Base-by-base conservation (phyloP, 306 rosid genomes). In the Castanospermum australe region DNA sequence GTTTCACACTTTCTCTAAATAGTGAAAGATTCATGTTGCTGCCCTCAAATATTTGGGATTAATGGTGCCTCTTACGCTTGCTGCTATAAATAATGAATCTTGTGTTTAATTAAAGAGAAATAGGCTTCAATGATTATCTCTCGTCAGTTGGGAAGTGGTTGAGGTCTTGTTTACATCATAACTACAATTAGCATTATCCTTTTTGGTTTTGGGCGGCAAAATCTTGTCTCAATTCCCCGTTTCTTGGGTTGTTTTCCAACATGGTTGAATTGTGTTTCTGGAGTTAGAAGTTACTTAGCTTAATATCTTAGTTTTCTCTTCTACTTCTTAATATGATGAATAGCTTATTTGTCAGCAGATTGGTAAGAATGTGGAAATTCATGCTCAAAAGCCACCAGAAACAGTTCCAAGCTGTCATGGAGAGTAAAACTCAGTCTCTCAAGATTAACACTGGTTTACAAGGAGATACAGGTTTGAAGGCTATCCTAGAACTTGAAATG, bases 351-450 rank as follows among this genome's bases (percentile, higher is more conserved):
- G 60, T 84, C 33, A 74, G 80, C 92, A 96, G 99, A 79, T 93
- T 93, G 87, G 86, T 84, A 70, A 96, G 85, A 88, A 96, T 96
- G 99, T 96, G 99, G 99, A 87, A 86, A 47, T 90, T 90, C 87
- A 91, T 96, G 92, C 90, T 93, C 41, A 92, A 86, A 55, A 93
- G 98, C 82, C 99, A 96, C 83, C 94, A 91, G 84, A 96, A 91
- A 82, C 99, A 96, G 84, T 91, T 93, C 79, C 92, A 89, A 80
- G 94, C 97, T 45, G 89, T 96, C 79, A 89, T 91, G 99, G 96
- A 93, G 78, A 96, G 98, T 82, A 93, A 90, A 79, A 69, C 85
- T 66, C 91, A 88, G 21, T 91, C 94, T 35, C 87, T 96, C 45
- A 90, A 78, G 81, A 86, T 84, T 62, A 93, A 90, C 77, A 55